phyloP scores from a whole-genome alignment of 352 stramenopile genomes.

The Peronospora farinosa region DNA sequence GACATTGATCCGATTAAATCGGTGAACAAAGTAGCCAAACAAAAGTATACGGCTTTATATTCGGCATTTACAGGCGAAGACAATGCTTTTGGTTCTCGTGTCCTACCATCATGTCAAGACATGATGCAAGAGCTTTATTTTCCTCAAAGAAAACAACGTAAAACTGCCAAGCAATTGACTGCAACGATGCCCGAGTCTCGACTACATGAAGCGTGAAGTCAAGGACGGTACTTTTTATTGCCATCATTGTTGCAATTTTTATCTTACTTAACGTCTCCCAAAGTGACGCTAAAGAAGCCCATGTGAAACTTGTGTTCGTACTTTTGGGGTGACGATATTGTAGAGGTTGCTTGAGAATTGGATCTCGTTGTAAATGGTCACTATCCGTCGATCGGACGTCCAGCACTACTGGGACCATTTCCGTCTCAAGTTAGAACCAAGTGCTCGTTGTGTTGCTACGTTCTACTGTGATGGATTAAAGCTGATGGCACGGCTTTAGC shows the following conservation, averaged over 20 bases:
- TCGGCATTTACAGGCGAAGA: constrained; percentile 49
- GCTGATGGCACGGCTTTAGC: constrained; percentile 50
- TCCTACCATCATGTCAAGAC: constrained; percentile 49
- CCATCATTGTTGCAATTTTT: constrained; percentile 77
- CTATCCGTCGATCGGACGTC: constrained; percentile 46
- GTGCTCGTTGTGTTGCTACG: constrained; percentile 36
- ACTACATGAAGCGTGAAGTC: constrained; percentile 58
- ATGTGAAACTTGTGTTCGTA: no score
- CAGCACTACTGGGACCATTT: constrained; percentile 42
- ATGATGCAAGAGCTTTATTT: constrained; percentile 77
- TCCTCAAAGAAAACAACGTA: constrained; percentile 37
- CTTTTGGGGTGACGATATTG: constrained; percentile 78
- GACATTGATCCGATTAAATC: constrained; percentile 13
- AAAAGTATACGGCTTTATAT: constrained; percentile 47
- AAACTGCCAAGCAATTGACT: constrained; percentile 46
- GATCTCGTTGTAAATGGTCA: constrained; percentile 51
- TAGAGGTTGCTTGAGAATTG: constrained; percentile 67
- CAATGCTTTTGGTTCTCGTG: constrained; percentile 33
- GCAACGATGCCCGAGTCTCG: constrained; percentile 37
- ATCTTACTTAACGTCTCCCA: neutral
- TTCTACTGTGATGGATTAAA: constrained; percentile 68
- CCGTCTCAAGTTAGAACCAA: constrained; percentile 36
- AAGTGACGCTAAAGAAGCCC: neutral
- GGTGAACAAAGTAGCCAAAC: constrained; percentile 5
- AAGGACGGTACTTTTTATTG: constrained; percentile 74